Percentiles rank a stretch among this genome's conserved stretches.
phyloP scores from a whole-genome alignment of 805 yeast species.

The Monosporozyma siamensis region DNA sequence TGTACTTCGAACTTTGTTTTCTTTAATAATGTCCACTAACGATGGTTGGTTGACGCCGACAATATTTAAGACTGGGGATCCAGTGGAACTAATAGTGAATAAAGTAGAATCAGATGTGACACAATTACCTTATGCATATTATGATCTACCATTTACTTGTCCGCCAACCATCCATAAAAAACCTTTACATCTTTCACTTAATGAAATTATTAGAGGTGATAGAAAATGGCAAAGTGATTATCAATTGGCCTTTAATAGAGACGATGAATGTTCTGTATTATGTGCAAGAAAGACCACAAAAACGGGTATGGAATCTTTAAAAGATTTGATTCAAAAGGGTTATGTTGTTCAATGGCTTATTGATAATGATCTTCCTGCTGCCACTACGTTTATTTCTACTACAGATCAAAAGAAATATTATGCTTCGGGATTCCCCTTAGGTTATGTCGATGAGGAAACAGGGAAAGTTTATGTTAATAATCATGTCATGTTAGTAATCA shows the following conservation, averaged over 20 bases:
- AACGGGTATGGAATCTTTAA: conserved; percentile 45
- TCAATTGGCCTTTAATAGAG: conserved; percentile 52
- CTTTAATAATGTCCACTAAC: background rate
- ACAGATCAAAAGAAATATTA: conserved; percentile 58
- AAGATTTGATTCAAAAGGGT: conserved; percentile 51
- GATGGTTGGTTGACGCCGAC: conserved; percentile 25
- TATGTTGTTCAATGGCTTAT: conserved; percentile 78
- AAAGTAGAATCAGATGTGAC: conserved; percentile 66
- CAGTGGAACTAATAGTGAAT: conserved; percentile 62
- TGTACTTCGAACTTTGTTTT: conserved; percentile 1
- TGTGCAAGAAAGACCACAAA: conserved; percentile 59
- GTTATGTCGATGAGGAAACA: conserved; percentile 44
- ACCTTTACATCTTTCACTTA: conserved; percentile 58
- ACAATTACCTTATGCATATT: conserved; percentile 67
- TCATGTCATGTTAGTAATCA: conserved; percentile 71
- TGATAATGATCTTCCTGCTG: conserved; percentile 73
- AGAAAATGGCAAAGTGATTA: conserved; percentile 70
- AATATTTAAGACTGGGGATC: conserved; percentile 42
- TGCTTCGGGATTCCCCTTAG: conserved; percentile 81
- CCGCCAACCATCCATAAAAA: conserved; percentile 48
- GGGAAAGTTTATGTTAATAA: conserved; percentile 61
- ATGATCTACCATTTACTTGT: conserved; percentile 73
- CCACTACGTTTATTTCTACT: conserved; percentile 65
- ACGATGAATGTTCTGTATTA: conserved; percentile 52
- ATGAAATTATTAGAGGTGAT: conserved; percentile 75